Conservation (phyloP, 2,329 filamentous ascomycete genomes). For the Grosmannia huntii region DNA sequence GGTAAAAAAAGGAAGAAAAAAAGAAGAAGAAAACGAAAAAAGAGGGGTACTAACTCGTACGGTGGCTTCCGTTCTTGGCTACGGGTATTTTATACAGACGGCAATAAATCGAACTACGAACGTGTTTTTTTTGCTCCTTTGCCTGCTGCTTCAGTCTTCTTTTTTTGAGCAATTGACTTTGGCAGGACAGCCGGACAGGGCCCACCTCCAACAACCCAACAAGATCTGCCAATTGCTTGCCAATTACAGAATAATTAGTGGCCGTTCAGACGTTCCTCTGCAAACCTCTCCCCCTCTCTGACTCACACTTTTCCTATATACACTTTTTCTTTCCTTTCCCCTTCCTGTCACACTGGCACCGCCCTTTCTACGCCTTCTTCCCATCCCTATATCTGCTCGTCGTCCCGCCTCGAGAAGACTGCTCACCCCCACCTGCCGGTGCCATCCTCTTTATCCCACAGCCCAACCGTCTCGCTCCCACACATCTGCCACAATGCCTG, state of each 20-base stretch:
- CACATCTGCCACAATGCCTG: slow-evolving; percentile 23
- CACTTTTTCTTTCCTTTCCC: not conserved
- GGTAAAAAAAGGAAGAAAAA: not conserved
- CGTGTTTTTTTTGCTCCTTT: too few relatives aligned
- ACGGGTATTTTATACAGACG: not conserved
- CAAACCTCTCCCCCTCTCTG: not conserved
- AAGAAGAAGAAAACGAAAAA: not conserved
- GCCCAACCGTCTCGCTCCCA: not conserved
- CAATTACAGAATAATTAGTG: too few relatives aligned
- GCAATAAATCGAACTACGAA: not conserved
- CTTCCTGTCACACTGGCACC: not conserved
- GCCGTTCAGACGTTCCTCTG: too few relatives aligned
- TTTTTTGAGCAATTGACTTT: too few relatives aligned
- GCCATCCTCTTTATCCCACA: not conserved
- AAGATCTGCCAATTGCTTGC: too few relatives aligned
- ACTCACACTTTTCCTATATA: not conserved
- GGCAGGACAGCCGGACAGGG: too few relatives aligned
- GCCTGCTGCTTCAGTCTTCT: too few relatives aligned
- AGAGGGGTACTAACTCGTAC: not conserved
- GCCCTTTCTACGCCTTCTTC: not conserved
- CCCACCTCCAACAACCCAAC: too few relatives aligned
- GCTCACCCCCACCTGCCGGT: not conserved
- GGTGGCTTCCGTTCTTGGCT: not conserved
- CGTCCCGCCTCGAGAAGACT: not conserved
- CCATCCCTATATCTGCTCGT: not conserved